phyloP scores from a whole-genome alignment of 1,284 basidiomycete species.

The Ustilago crameri region DNA sequence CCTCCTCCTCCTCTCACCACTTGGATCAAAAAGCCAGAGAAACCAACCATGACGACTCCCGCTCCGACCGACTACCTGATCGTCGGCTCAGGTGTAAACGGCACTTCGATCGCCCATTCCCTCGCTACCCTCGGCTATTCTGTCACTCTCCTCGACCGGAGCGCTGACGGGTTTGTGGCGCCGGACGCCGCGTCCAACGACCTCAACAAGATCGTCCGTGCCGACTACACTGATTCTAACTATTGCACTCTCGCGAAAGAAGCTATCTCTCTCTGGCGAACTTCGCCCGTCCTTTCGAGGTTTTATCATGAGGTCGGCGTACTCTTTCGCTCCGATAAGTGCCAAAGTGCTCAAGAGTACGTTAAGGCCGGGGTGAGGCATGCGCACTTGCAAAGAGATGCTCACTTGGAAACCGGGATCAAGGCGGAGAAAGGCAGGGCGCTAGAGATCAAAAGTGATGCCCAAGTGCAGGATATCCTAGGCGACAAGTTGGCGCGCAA shows the following conservation, averaged over 20 bases:
- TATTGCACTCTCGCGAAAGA: conserved; percentile 79
- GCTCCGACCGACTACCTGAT: conserved; percentile 68
- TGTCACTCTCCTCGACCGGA: conserved; percentile 75
- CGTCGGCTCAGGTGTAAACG: conserved; percentile 86
- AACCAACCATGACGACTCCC: background rate
- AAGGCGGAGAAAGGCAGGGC: conserved; percentile 17
- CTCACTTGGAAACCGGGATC: conserved; percentile 15
- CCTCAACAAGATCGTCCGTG: conserved; percentile 78
- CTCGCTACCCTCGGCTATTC: conserved; percentile 76
- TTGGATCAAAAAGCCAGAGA: too few species aligned
- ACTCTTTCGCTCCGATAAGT: conserved; percentile 46
- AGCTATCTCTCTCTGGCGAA: conserved; percentile 79
- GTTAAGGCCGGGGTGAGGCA: conserved; percentile 32
- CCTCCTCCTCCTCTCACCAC: too few species aligned
- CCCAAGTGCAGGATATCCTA: conserved; percentile 27
- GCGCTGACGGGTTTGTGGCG: conserved; percentile 69
- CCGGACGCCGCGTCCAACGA: conserved; percentile 84
- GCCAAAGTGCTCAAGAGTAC: conserved; percentile 27
- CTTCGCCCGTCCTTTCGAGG: conserved; percentile 34
- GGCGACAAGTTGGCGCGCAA: background rate
- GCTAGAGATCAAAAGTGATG: conserved; percentile 17
- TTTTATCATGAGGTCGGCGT: conserved; percentile 63
- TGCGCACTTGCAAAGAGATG: conserved; percentile 21
- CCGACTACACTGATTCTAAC: conserved; percentile 67
- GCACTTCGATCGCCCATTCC: conserved; percentile 77